A percentile compares a stretch with the other conserved stretches of the same genome.
Conservation (phyloP, 208 protist genomes). For the Porcisia deanei region DNA sequence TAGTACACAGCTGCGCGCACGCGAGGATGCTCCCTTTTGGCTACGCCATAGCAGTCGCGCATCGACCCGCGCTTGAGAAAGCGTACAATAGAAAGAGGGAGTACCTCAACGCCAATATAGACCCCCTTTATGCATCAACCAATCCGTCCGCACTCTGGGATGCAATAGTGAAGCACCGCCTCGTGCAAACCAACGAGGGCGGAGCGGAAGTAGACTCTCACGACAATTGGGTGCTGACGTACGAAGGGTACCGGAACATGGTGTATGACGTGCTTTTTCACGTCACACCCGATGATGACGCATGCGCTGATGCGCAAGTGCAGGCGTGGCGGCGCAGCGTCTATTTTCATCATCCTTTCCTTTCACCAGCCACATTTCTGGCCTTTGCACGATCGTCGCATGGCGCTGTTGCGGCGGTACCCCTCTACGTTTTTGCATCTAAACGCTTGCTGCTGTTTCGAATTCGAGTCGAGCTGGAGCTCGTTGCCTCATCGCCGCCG, state of each 20-base stretch:
- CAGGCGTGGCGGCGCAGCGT: conserved; percentile 45
- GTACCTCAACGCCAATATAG: conserved; percentile 51
- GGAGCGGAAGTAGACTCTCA: conserved; percentile 49
- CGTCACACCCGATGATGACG: conserved; percentile 48
- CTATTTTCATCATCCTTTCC: conserved; percentile 86
- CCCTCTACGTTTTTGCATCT: conserved; percentile 82
- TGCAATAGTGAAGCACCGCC: conserved; percentile 73
- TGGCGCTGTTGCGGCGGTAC: conserved; percentile 67
- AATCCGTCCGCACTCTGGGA: conserved; percentile 77
- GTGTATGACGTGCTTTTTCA: conserved; percentile 81
- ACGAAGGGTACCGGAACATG: conserved; percentile 67
- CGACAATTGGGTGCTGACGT: conserved; percentile 67
- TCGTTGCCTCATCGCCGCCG: conserved; percentile 53
- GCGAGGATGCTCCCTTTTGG: conserved; percentile 27
- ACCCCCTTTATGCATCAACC: conserved; percentile 58
- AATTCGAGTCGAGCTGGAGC: conserved; percentile 79
- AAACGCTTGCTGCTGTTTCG: conserved; percentile 85
- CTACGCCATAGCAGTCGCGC: conserved; percentile 28
- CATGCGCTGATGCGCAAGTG: conserved; percentile 25
- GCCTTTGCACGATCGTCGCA: conserved; percentile 61
- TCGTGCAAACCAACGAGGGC: conserved; percentile 11
- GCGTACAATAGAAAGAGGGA: conserved; percentile 53
- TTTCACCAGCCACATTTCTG: conserved; percentile 84
- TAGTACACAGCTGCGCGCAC: neutral
- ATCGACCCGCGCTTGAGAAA: conserved; percentile 31